These are phyloP conservation scores for Yarrowia sp. DNA, from an alignment of 805 yeast genomes.

Conservation along the genomic window DNA sequence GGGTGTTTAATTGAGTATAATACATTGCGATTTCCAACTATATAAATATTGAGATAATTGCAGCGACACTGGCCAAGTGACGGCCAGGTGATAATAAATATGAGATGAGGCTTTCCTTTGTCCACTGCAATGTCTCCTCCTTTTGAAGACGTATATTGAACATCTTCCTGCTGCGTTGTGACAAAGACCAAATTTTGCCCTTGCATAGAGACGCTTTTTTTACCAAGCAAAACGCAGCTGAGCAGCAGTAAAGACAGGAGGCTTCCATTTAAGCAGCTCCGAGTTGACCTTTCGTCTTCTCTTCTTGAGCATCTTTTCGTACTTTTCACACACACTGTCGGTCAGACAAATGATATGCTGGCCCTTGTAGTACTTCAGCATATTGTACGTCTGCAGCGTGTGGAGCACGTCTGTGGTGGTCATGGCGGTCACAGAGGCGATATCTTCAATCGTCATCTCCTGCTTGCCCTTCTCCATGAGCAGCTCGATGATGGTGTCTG, in stretches of 20 bases:
- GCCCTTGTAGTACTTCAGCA: slow-evolving; percentile 91
- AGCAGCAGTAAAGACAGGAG: slow-evolving; percentile 92
- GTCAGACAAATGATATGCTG: slow-evolving; percentile 90
- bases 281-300: slow-evolving; percentile 81
- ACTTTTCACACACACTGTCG: slow-evolving; percentile 77
- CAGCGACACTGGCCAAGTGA: slow-evolving; percentile 13
- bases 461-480: slow-evolving; percentile 71
- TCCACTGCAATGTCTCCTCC: too few species aligned
- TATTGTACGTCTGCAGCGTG: slow-evolving; percentile 88
- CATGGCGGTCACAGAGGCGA: slow-evolving; percentile 86
- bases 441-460: slow-evolving; percentile 84
- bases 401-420: slow-evolving; percentile 95
- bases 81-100: slow-evolving; percentile 15
- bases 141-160: too few species aligned
- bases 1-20: background rate
- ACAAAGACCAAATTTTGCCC: too few species aligned
- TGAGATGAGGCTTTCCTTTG: slow-evolving; percentile 9
- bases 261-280: slow-evolving; percentile 80
- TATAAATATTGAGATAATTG: slow-evolving; percentile 12
- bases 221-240: slow-evolving; percentile 96
- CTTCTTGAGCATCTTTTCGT: slow-evolving; percentile 73
- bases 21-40: slow-evolving; percentile 20
- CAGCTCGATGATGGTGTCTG: slow-evolving; percentile 80
- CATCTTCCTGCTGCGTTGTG: too few species aligned
- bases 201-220: slow-evolving; percentile 1